Conservation (phyloP, 352 stramenopile species). For the Pythium aristosporum region DNA sequence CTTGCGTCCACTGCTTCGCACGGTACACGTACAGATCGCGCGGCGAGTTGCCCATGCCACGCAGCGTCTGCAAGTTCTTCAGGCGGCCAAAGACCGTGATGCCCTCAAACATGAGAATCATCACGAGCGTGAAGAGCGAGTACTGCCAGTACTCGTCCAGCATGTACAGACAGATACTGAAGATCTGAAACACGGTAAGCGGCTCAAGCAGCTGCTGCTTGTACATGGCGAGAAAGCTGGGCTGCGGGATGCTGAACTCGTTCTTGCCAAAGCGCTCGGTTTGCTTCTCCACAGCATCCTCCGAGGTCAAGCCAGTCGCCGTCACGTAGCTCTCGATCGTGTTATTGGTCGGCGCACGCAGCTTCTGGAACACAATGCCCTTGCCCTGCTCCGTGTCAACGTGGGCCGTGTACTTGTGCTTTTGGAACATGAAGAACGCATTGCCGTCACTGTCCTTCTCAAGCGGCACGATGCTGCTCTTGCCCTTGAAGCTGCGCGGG, state of each 20-base stretch:
- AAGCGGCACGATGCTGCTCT: constrained; percentile 82
- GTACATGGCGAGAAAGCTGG: constrained; percentile 95
- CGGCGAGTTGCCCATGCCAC: constrained; percentile 90
- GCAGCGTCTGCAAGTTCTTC: constrained; percentile 94
- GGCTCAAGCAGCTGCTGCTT: constrained; percentile 97
- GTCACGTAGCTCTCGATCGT: constrained; percentile 65
- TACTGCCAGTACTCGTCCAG: constrained; percentile 99
- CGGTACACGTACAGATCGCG: constrained; percentile 92
- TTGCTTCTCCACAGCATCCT: constrained; percentile 40
- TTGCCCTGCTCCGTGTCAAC: constrained; percentile 49
- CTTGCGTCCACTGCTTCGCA: constrained; percentile 74
- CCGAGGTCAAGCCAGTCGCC: constrained; percentile 43
- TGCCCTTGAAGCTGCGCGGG: constrained; percentile 84
- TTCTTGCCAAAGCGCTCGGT: constrained; percentile 89
- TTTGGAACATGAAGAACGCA: constrained; percentile 87
- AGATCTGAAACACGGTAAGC: constrained; percentile 99
- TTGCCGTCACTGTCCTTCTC: constrained; percentile 43
- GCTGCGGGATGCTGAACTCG: constrained; percentile 94
- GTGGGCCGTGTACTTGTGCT: constrained; percentile 86
- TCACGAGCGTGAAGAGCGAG: constrained; percentile 97
- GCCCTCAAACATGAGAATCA: constrained; percentile 98
- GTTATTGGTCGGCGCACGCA: constrained; percentile 67
- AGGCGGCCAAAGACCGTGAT: constrained; percentile 95
- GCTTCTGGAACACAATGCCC: constrained; percentile 78
- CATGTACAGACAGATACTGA: constrained; percentile 98